Evolutionary conservation across 306 rosid genomes (phyloP).

Genomic region (Gillenia trifoliata): DNA sequence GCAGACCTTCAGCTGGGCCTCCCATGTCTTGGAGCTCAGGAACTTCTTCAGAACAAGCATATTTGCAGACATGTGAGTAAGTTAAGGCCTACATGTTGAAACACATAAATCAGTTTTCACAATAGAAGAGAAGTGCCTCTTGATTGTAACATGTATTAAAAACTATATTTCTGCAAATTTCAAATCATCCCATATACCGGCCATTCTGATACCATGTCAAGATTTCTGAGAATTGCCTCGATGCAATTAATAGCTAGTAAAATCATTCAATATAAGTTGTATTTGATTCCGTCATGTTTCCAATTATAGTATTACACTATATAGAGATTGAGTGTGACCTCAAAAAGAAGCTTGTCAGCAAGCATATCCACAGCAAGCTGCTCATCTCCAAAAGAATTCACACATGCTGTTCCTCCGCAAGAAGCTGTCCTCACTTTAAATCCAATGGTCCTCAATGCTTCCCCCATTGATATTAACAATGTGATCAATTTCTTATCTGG

Average conservation of each 20-base stretch:
- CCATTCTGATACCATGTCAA: not conserved
- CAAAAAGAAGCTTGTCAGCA: constrained; percentile 87
- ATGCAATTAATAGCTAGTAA: too few relatives aligned
- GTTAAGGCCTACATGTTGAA: constrained; percentile 57
- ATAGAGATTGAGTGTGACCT: constrained; percentile 41
- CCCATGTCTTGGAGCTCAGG: constrained; percentile 99
- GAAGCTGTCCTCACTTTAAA: constrained; percentile 98
- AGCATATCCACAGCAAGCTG: constrained; percentile 98
- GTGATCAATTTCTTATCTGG: constrained; percentile 81
- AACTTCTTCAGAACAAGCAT: constrained; percentile 94
- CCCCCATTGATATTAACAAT: constrained; percentile 84
- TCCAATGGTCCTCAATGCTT: constrained; percentile 87
- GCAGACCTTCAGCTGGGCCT: constrained; percentile 87
- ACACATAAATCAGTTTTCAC: not conserved
- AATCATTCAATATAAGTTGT: too few relatives aligned
- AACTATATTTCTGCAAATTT: not conserved
- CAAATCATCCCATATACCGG: not conserved
- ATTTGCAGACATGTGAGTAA: constrained; percentile 89
- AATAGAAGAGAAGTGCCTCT: too few relatives aligned
- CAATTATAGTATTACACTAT: too few relatives aligned
- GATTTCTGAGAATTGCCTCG: not conserved
- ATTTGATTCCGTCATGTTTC: too few relatives aligned
- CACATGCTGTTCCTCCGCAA: constrained; percentile 98
- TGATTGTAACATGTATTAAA: too few relatives aligned
- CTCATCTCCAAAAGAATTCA: constrained; percentile 92